Evolutionary conservation across 108 stramenopile species (phyloP).

Genomic region (Chaetoceros muelleri): DNA sequence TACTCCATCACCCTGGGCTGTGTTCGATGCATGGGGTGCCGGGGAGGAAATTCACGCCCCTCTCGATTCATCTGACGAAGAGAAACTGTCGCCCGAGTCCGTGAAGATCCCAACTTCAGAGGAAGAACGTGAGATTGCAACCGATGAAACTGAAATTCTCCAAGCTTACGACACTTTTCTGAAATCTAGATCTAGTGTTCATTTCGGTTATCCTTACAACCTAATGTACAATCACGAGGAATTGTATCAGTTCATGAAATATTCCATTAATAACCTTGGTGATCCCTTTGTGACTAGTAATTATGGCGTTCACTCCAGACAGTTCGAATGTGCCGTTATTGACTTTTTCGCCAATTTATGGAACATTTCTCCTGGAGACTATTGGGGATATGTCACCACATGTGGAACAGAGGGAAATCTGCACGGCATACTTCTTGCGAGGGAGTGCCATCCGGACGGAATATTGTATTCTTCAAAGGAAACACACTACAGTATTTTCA

Average conservation of each 20-base stretch:
- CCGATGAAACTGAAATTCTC: conserved; percentile 62
- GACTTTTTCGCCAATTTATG: conserved; percentile 82
- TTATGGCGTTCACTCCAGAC: conserved; percentile 76
- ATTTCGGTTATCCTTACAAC: conserved; percentile 86
- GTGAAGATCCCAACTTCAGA: conserved; percentile 62
- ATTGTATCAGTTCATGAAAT: conserved; percentile 78
- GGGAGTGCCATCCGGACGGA: conserved; percentile 81
- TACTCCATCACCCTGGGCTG: conserved; percentile 83
- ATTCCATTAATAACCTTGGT: conserved; percentile 83
- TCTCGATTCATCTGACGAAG: conserved; percentile 29
- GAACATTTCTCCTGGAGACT: conserved; percentile 54
- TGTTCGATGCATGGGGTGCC: conserved; percentile 89
- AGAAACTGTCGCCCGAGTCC: conserved; percentile 27
- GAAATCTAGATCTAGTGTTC: conserved; percentile 51
- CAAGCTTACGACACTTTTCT: conserved; percentile 59
- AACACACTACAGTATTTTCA: conserved; percentile 79
- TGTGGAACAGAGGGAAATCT: conserved; percentile 84
- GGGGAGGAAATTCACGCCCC: conserved; percentile 36
- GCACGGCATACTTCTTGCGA: conserved; percentile 72
- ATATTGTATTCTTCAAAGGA: conserved; percentile 69
- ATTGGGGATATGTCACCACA: conserved; percentile 88
- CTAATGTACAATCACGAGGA: conserved; percentile 84
- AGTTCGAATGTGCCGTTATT: conserved; percentile 81
- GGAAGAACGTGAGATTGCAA: conserved; percentile 15
- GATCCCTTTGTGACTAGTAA: conserved; percentile 81